Evolutionary conservation across 2,329 filamentous ascomycete genomes (phyloP).

Genomic region (Nemania bipapillata): DNA sequence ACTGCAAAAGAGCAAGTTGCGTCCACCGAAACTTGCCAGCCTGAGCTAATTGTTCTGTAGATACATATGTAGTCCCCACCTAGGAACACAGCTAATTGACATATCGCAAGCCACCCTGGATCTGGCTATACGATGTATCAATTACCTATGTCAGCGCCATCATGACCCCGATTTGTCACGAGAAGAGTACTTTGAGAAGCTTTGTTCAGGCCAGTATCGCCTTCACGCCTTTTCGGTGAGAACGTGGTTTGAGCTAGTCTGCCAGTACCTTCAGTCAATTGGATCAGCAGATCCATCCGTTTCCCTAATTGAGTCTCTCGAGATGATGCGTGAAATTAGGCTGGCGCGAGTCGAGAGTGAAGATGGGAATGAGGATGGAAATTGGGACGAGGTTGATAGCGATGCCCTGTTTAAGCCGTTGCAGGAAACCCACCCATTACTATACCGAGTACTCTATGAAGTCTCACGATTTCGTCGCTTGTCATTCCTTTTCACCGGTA

Average conservation of each 20-base stretch:
- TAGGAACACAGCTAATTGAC: conserved; percentile 2
- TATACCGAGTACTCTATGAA: background rate
- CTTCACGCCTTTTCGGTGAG: conserved; percentile 4
- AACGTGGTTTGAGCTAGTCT: conserved; percentile 11
- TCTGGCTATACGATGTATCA: conserved; percentile 4
- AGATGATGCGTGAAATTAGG: background rate
- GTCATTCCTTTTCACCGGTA: background rate
- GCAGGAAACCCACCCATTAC: no score
- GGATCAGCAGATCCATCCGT: background rate
- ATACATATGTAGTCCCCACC: conserved; percentile 12
- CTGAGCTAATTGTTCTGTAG: background rate
- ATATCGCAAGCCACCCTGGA: background rate
- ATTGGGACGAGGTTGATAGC: background rate
- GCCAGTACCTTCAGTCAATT: background rate
- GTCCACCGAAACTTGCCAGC: background rate
- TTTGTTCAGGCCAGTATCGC: conserved; percentile 8
- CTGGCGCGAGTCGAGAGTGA: background rate
- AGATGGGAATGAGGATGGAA: background rate
- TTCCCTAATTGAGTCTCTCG: background rate
- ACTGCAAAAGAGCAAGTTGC: conserved; percentile 17
- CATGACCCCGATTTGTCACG: background rate
- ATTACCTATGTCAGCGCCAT: conserved; percentile 8
- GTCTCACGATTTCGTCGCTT: background rate
- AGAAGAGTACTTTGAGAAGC: background rate
- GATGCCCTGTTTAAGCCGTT: no score